These are phyloP conservation scores for Litsea cubeba DNA, from an alignment of 164 flowering plant genomes.

Conservation along the genomic window DNA sequence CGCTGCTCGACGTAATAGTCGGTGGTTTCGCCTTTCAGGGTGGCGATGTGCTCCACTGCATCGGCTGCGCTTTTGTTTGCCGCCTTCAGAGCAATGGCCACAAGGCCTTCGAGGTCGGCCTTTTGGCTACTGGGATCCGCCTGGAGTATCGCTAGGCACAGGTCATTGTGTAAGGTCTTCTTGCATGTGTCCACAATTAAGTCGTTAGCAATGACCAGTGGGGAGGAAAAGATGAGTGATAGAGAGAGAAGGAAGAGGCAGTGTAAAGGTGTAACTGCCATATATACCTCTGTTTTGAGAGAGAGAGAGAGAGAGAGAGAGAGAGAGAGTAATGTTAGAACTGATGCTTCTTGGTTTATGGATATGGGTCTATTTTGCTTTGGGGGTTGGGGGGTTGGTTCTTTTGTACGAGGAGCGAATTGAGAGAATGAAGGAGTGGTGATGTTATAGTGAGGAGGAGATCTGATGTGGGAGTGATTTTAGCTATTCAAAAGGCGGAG, in stretches of 20 bases:
- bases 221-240: not conserved
- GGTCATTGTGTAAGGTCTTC: not conserved
- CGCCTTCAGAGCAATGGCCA: not conserved
- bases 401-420: no score
- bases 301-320: not conserved
- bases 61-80: not conserved
- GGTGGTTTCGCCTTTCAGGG: not conserved
- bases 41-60: not conserved
- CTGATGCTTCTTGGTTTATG: no score
- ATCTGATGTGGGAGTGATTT: no score
- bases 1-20: not conserved
- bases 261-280: not conserved
- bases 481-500: no score
- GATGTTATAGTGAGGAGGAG: no score
- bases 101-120: conserved; percentile 2
- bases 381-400: no score
- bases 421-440: no score
- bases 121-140: not conserved
- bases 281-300: not conserved
- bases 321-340: not conserved
- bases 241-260: conserved; percentile 7
- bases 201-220: not conserved
- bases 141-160: not conserved
- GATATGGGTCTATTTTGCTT: no score
- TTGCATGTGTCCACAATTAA: not conserved